A percentile compares a stretch with the other conserved stretches of the same genome.
phyloP scores from a whole-genome alignment of 2,329 filamentous ascomycete species.

The Aspergillus uvarum region DNA sequence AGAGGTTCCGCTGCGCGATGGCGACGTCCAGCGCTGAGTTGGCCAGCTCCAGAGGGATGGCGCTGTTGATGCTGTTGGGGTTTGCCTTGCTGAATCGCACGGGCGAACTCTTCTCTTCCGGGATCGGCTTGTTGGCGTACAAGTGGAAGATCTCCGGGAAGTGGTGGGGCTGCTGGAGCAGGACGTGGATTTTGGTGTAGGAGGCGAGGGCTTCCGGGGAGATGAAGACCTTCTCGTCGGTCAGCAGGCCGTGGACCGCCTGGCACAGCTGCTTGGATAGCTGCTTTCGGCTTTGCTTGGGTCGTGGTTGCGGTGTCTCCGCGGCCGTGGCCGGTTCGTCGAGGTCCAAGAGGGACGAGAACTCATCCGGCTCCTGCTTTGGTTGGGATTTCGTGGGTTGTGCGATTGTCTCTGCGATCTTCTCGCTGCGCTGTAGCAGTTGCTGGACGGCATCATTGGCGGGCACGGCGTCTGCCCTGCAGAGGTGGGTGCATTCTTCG shows the following conservation, averaged over 20 bases:
- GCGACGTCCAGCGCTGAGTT: conserved; percentile 75
- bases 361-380: conserved; percentile 35
- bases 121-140: conserved; percentile 79
- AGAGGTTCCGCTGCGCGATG: conserved; percentile 74
- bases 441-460: conserved; percentile 35
- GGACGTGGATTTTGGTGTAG: conserved; percentile 75
- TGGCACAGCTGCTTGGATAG: conserved; percentile 50
- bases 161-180: conserved; percentile 70
- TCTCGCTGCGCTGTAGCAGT: conserved; percentile 37
- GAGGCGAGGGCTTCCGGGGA: conserved; percentile 67
- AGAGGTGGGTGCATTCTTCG: conserved; percentile 30
- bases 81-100: conserved; percentile 63
- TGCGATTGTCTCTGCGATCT: conserved; percentile 33
- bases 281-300: conserved; percentile 32
- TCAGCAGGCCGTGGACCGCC: conserved; percentile 67
- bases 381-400: conserved; percentile 16
- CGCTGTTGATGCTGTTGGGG: conserved; percentile 67
- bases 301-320: conserved; percentile 23
- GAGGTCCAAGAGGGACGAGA: conserved; percentile 43
- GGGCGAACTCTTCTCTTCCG: conserved; percentile 59
- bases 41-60: conserved; percentile 69
- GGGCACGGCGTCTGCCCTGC: conserved; percentile 31
- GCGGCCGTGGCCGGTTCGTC: conserved; percentile 36
- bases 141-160: conserved; percentile 78
- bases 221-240: conserved; percentile 76